phyloP scores from a whole-genome alignment of 2,329 filamentous ascomycete species.

The Salinomyces thailandicus region DNA sequence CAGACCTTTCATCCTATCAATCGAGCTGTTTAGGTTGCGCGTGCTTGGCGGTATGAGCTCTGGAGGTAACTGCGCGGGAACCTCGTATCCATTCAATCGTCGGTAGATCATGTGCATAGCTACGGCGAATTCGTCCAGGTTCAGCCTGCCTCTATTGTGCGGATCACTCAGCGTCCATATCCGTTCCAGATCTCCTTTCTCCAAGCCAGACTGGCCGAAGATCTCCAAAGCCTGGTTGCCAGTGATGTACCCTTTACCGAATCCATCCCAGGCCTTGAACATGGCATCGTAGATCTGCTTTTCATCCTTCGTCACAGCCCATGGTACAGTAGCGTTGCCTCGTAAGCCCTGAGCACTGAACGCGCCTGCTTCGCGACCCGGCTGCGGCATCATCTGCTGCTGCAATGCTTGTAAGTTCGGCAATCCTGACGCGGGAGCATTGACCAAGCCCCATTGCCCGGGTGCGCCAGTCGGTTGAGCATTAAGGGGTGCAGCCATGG shows the following conservation, averaged over 20 bases:
- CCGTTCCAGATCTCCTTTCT: constrained; percentile 78
- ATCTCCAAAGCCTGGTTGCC: constrained; percentile 94
- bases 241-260: constrained; percentile 83
- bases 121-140: constrained; percentile 94
- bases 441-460: constrained; percentile 97
- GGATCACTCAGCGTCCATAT: constrained; percentile 94
- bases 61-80: constrained; percentile 76
- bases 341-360: constrained; percentile 81
- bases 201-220: constrained; percentile 87
- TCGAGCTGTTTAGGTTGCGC: constrained; percentile 82
- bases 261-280: constrained; percentile 93
- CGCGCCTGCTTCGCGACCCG: constrained; percentile 67
- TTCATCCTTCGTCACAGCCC: constrained; percentile 97
- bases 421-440: constrained; percentile 76
- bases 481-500: constrained; percentile 58
- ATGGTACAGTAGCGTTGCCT: constrained; percentile 91
- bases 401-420: constrained; percentile 91
- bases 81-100: constrained; percentile 88
- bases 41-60: constrained; percentile 93
- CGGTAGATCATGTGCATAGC: constrained; percentile 99
- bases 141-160: constrained; percentile 84
- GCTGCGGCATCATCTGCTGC: constrained; percentile 93
- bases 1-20: constrained; percentile 84
- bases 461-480: constrained; percentile 89
- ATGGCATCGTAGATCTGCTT: constrained; percentile 93